Evolutionary conservation across 495 filamentous ascomycete genomes (phyloP).

Genomic region (Penicillium simplicissimum): DNA sequence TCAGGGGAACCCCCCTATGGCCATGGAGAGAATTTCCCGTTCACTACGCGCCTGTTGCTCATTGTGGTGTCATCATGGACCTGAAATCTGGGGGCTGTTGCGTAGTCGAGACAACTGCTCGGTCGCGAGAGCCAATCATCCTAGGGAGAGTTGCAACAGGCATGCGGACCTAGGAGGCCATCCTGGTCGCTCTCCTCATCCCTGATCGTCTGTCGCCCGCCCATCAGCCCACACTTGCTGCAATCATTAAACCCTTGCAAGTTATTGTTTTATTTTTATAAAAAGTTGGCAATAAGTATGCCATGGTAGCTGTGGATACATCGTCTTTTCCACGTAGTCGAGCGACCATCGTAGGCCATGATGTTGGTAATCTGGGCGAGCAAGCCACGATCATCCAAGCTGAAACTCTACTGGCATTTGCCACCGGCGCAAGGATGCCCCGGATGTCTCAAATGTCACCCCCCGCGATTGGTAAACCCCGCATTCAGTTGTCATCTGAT

Average conservation of each 20-base stretch:
- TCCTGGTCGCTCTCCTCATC: constrained; percentile 11
- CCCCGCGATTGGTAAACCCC: constrained; percentile 24
- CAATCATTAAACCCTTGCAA: background rate
- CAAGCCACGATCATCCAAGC: constrained; percentile 1
- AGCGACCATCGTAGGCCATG: background rate
- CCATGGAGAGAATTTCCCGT: constrained; percentile 2
- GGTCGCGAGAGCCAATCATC: constrained; percentile 8
- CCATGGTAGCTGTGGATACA: background rate
- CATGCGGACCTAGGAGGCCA: constrained; percentile 13
- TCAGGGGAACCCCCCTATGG: constrained; percentile 15
- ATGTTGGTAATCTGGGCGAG: background rate
- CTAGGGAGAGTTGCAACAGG: background rate
- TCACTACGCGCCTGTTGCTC: background rate
- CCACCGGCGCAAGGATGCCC: constrained; percentile 19
- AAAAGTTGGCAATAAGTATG: background rate
- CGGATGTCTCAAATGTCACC: constrained; percentile 28
- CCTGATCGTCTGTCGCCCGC: constrained; percentile 8
- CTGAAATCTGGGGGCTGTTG: background rate
- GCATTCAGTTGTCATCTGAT: constrained; percentile 32
- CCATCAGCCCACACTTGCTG: constrained; percentile 10
- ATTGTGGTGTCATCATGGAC: constrained; percentile 12
- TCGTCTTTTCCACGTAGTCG: background rate
- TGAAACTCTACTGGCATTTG: constrained; percentile 18
- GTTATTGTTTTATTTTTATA: background rate
- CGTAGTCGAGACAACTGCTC: constrained; percentile 2